Base-by-base conservation (phyloP, 257 asterid species). In the Solanum paucissectum region DNA sequence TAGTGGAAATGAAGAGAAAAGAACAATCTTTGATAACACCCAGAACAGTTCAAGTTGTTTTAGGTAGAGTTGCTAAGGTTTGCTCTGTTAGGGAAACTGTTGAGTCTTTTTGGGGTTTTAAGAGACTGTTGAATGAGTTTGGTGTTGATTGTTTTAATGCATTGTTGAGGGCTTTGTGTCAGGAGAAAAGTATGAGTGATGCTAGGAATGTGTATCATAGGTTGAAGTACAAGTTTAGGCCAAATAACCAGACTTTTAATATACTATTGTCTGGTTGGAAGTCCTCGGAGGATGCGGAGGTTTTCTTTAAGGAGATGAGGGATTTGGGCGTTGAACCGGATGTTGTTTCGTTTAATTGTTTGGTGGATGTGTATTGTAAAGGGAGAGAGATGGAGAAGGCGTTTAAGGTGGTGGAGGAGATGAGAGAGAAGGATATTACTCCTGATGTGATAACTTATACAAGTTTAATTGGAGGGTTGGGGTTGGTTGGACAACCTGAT, bases 191-290 rank as follows among this genome's bases (percentile, higher is more conserved):
- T 85, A 94, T 95, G 98, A 89, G 83, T 46, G 98, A 95, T 92
- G 99, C 98, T 84, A 95, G 98, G 92, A 94, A 92, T 87, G 98
- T 96, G 86, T 94, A 94, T 68, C 95, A 89, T 87, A 85, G 89
- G 12, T 88, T 94, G 92, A 96, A 95, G 94, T 91, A 87, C 23
- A 96, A 94, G 84, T 96, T 96, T 92, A 92, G 88, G 91, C 97
- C 98, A 7, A 92, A 96, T 91, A 87, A 92, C 91, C 94, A 91
- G 89, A 96, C 99, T 18, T 94, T 95, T 91, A 96, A 95, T 69
- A 94, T 93, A 36, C 90, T 96, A 90, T 88, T 96, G 88, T 92
- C 98, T 0, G 99, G 99, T 13, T 96, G 99, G 99, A 96, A 93
- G 88, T 93, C 97, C 2, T 64, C 89, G 0, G 94, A 93, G 55